phyloP scores from a whole-genome alignment of 139 green algal species.

The Chlorella sp. region DNA sequence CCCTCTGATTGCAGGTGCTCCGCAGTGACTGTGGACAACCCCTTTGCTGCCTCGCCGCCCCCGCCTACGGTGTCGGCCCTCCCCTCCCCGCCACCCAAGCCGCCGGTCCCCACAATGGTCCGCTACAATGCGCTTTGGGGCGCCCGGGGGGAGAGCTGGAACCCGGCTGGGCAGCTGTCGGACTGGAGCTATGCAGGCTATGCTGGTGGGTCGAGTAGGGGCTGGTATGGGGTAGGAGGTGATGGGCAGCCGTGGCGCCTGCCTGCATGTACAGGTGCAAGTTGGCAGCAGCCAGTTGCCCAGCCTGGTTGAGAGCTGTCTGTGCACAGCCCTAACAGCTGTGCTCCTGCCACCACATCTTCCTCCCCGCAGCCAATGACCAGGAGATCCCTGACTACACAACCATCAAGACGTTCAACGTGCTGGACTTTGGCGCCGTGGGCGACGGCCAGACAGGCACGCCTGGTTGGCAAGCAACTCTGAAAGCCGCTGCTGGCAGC shows the following conservation, averaged over 20 bases:
- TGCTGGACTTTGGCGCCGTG: neutral
- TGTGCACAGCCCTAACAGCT: too few relatives aligned
- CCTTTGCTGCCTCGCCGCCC: too few relatives aligned
- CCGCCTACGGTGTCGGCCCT: too few relatives aligned
- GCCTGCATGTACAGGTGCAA: too few relatives aligned
- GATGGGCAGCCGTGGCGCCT: too few relatives aligned
- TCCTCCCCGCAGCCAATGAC: conserved; percentile 6
- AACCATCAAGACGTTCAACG: neutral
- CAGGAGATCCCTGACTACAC: conserved; percentile 17
- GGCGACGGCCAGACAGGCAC: conserved; percentile 17
- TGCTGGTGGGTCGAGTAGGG: neutral
- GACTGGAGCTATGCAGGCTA: conserved; percentile 23
- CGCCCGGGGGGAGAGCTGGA: neutral
- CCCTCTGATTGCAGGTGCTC: neutral
- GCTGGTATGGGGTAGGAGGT: neutral
- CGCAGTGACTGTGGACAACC: too few relatives aligned
- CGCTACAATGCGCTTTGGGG: neutral
- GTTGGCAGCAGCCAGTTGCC: too few relatives aligned
- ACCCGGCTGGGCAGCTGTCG: neutral
- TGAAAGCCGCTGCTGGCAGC: too few relatives aligned
- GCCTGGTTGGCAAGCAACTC: neutral
- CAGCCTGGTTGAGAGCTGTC: too few relatives aligned
- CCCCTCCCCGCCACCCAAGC: too few relatives aligned
- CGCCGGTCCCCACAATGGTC: neutral
- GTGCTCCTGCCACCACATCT: too few relatives aligned